Evolutionary conservation across 768 basidiomycete species (phyloP).

Genomic region (Mrakia gelida): DNA sequence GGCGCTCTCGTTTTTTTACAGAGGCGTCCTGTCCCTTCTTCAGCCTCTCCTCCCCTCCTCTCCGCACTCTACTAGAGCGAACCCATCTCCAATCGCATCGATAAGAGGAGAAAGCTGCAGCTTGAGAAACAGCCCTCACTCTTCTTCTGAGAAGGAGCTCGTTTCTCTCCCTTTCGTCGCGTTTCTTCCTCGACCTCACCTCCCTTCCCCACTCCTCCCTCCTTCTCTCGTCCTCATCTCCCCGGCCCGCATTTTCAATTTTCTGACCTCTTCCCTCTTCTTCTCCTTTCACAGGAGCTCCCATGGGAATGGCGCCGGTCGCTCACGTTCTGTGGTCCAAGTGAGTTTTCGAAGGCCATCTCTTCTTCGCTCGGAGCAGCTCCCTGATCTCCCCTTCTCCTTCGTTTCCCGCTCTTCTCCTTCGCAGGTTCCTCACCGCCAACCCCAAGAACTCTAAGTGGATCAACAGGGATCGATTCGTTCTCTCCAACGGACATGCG

Average conservation of each 20-base stretch:
- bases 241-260: background rate
- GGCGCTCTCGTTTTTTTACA: too few relatives aligned
- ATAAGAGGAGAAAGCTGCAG: too few relatives aligned
- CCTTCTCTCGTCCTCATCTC: background rate
- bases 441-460: constrained; percentile 86
- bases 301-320: constrained; percentile 42
- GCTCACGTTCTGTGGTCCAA: constrained; percentile 43
- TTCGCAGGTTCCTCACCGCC: constrained; percentile 72
- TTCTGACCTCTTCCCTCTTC: background rate
- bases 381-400: background rate
- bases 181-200: background rate
- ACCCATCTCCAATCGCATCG: too few relatives aligned
- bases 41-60: too few relatives aligned
- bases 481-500: constrained; percentile 86
- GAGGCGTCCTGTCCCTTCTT: background rate
- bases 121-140: too few relatives aligned
- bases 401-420: background rate
- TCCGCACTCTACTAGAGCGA: too few relatives aligned
- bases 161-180: background rate
- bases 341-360: constrained; percentile 3
- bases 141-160: too few relatives aligned
- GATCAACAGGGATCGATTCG: constrained; percentile 96
- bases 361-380: background rate
- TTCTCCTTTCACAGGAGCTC: constrained; percentile 22
- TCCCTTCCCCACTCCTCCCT: background rate